These are phyloP conservation scores for Fusarium bactridioides DNA, from an alignment of 2,329 filamentous ascomycete genomes.

Conservation along the genomic window DNA sequence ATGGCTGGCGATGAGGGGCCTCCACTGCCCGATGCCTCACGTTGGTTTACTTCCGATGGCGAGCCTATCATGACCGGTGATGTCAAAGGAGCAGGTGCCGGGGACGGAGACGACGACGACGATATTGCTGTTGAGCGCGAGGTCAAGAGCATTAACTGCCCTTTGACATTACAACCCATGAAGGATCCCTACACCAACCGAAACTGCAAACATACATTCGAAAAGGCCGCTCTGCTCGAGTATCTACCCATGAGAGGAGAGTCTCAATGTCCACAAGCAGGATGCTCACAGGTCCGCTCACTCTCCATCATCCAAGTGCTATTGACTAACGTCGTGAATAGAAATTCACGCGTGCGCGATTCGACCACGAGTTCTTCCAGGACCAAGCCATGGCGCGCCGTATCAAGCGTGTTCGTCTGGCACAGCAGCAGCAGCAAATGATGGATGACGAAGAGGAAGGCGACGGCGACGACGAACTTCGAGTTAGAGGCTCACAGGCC, in stretches of 20 bases:
- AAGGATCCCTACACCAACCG: slow-evolving; percentile 71
- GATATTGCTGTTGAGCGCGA: slow-evolving; percentile 73
- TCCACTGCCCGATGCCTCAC: slow-evolving; percentile 59
- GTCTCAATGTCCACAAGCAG: slow-evolving; percentile 69
- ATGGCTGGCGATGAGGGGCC: slow-evolving; percentile 58
- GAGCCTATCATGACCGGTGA: slow-evolving; percentile 49
- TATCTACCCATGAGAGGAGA: slow-evolving; percentile 53
- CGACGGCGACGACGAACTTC: slow-evolving; percentile 37
- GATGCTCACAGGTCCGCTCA: slow-evolving; percentile 64
- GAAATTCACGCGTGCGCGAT: slow-evolving; percentile 53
- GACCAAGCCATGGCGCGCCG: slow-evolving; percentile 65
- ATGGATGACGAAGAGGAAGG: slow-evolving; percentile 41
- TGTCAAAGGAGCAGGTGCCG: slow-evolving; percentile 38
- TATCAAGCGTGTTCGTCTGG: slow-evolving; percentile 62
- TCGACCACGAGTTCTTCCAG: slow-evolving; percentile 59
- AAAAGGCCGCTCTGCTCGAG: slow-evolving; percentile 69
- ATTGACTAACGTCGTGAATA: slow-evolving; percentile 37
- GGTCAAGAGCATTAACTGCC: slow-evolving; percentile 72
- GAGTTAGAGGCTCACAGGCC: slow-evolving; percentile 36
- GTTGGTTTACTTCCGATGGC: slow-evolving; percentile 61
- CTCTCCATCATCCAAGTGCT: background rate
- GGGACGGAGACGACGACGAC: slow-evolving; percentile 65
- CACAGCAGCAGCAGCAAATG: slow-evolving; percentile 53
- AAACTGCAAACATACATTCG: slow-evolving; percentile 77
- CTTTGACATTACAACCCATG: slow-evolving; percentile 71